phyloP scores from a whole-genome alignment of 2,329 filamentous ascomycete species.

The Clonostachys rhizophaga region DNA sequence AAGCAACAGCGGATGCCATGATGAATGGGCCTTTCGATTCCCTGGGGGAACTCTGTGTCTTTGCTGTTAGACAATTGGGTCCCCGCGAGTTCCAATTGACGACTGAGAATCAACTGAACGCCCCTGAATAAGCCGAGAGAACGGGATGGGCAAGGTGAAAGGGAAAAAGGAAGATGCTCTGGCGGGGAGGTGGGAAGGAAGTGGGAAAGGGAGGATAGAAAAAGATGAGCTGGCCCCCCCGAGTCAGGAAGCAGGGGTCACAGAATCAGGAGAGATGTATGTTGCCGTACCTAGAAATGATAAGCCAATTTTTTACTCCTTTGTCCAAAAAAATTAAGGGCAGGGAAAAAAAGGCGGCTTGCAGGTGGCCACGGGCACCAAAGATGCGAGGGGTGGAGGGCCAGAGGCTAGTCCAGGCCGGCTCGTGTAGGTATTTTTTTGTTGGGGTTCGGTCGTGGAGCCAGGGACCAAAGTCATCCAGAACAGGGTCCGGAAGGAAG shows the following conservation, averaged over 20 bases:
- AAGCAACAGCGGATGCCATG: slow-evolving; percentile 42
- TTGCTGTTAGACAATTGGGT: too few species aligned
- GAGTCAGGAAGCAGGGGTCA: neutral
- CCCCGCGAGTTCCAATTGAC: too few species aligned
- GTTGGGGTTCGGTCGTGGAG: too few species aligned
- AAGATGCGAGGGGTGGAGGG: neutral
- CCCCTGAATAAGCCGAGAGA: too few species aligned
- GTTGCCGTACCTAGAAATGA: too few species aligned
- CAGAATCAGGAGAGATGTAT: neutral
- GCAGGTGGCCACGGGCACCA: too few species aligned
- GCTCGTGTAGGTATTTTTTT: neutral
- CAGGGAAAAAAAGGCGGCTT: slow-evolving; percentile 1
- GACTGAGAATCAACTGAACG: too few species aligned
- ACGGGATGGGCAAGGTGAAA: too few species aligned
- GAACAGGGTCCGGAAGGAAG: neutral
- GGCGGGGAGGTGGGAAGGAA: neutral
- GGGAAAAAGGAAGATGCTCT: neutral
- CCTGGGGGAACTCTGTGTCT: neutral
- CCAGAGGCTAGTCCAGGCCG: neutral
- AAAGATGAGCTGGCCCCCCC: neutral
- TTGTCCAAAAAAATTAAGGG: slow-evolving; percentile 1
- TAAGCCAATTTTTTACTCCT: too few species aligned
- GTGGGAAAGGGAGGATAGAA: slow-evolving; percentile 1
- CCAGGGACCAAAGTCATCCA: neutral
- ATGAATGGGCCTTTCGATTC: slow-evolving; percentile 4